These are phyloP conservation scores for Raffaelea ambrosiae DNA, from an alignment of 2,329 filamentous ascomycete species.

Conservation along the genomic window DNA sequence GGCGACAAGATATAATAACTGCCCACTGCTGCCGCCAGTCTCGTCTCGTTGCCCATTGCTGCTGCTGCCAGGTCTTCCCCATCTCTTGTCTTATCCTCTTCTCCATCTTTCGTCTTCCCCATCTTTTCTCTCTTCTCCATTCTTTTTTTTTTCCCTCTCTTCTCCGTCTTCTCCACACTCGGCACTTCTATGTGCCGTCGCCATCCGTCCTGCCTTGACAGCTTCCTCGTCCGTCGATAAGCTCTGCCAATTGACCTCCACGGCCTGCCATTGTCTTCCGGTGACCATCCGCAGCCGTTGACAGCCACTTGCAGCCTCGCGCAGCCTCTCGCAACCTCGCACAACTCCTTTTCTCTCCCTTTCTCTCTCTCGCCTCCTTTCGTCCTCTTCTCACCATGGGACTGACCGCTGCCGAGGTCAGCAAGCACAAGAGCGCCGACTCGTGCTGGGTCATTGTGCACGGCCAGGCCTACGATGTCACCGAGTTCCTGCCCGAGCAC, in stretches of 20 bases:
- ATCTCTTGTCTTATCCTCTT: not conserved
- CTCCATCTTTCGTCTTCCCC: not conserved
- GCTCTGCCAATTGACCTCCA: too few relatives aligned
- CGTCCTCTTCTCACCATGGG: conserved; percentile 5
- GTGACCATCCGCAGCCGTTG: too few relatives aligned
- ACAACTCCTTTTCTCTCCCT: not conserved
- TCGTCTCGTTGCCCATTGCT: too few relatives aligned
- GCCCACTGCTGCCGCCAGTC: too few relatives aligned
- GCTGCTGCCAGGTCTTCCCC: not conserved
- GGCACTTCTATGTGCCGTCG: too few relatives aligned
- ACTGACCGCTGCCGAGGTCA: conserved; percentile 23
- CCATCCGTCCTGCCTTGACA: too few relatives aligned
- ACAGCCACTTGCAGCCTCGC: too few relatives aligned
- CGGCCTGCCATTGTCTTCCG: too few relatives aligned
- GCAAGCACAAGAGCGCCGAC: conserved; percentile 22
- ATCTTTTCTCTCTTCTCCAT: not conserved
- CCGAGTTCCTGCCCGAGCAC: conserved; percentile 53
- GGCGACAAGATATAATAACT: too few relatives aligned
- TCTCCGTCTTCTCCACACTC: not conserved
- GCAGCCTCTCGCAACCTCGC: too few relatives aligned
- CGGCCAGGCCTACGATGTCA: conserved; percentile 24
- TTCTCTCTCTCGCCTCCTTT: not conserved
- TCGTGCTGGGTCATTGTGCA: conserved; percentile 29
- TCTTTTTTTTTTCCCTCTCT: too few relatives aligned
- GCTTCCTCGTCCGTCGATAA: too few relatives aligned